Conservation (phyloP, 108 stramenopile genomes). For the Conticribra weissflogii region DNA sequence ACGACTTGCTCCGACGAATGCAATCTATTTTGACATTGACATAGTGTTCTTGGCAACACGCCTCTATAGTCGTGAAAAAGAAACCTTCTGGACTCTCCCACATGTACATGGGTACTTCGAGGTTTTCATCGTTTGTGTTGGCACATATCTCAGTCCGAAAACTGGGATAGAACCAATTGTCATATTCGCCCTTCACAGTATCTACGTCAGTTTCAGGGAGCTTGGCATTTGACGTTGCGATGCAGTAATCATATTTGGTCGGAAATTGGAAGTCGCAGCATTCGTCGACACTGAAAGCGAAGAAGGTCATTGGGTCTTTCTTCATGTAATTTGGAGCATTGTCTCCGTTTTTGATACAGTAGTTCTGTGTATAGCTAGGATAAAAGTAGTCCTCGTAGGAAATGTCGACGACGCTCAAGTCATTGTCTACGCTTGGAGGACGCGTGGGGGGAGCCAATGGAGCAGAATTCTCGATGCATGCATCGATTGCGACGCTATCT, state of each 20-base stretch:
- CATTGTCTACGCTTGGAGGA: constrained; percentile 14
- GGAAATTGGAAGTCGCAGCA: constrained; percentile 23
- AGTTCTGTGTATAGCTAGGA: constrained; percentile 7
- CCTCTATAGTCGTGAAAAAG: constrained; percentile 9
- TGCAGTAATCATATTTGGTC: neutral
- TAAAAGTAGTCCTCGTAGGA: constrained; percentile 4
- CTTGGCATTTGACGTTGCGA: neutral
- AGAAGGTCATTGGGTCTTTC: constrained; percentile 19
- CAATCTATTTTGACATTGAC: constrained; percentile 7
- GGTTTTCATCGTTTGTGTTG: neutral
- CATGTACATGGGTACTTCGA: constrained; percentile 13
- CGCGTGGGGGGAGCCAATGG: constrained; percentile 12
- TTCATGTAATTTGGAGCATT: constrained; percentile 13
- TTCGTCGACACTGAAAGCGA: constrained; percentile 3
- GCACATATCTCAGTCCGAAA: constrained; percentile 8
- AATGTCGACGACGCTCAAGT: neutral
- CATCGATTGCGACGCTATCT: neutral
- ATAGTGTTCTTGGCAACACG: constrained; percentile 12
- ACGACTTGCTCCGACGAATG: constrained; percentile 1
- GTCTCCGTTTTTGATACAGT: constrained; percentile 4
- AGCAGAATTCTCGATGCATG: neutral
- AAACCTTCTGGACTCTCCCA: constrained; percentile 1
- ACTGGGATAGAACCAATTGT: constrained; percentile 6
- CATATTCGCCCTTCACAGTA: constrained; percentile 1
- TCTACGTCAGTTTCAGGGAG: neutral